phyloP scores from a whole-genome alignment of 768 basidiomycete genomes.

The Chalciporus pseudorubinellus region DNA sequence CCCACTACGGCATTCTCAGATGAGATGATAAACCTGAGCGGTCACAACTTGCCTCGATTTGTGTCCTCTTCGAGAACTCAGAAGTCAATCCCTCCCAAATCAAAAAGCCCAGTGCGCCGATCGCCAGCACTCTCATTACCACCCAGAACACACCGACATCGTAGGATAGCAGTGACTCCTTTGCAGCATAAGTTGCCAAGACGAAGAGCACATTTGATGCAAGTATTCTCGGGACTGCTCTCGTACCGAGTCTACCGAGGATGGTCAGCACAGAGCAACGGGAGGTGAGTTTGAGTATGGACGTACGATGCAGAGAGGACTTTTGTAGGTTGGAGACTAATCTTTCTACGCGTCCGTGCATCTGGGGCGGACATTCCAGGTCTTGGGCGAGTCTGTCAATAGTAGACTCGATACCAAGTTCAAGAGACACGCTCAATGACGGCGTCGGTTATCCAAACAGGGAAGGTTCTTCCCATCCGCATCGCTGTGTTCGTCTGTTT shows the following conservation, averaged over 20 bases:
- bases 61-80: slow-evolving; percentile 50
- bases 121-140: slow-evolving; percentile 67
- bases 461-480: slow-evolving; percentile 21
- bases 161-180: slow-evolving; percentile 62
- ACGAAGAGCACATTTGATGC: slow-evolving; percentile 65
- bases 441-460: slow-evolving; percentile 6
- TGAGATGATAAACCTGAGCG: slow-evolving; percentile 2
- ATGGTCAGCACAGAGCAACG: slow-evolving; percentile 5
- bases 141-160: slow-evolving; percentile 78
- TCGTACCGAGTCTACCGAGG: slow-evolving; percentile 47
- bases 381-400: not conserved
- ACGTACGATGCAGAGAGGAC: slow-evolving; percentile 56
- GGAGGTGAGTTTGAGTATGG: not conserved
- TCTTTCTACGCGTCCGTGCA: slow-evolving; percentile 64
- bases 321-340: slow-evolving; percentile 55
- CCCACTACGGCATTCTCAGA: slow-evolving; percentile 50
- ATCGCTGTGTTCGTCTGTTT: slow-evolving; percentile 4
- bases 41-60: slow-evolving; percentile 54
- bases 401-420: not conserved
- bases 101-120: slow-evolving; percentile 64
- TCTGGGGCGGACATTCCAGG: slow-evolving; percentile 57
- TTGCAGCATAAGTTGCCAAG: slow-evolving; percentile 57
- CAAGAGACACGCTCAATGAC: not conserved
- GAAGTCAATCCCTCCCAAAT: slow-evolving; percentile 59
- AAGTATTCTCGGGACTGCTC: slow-evolving; percentile 52